Conservation (phyloP, 2,329 filamentous ascomycete genomes). For the Didymosphaeria variabile region DNA sequence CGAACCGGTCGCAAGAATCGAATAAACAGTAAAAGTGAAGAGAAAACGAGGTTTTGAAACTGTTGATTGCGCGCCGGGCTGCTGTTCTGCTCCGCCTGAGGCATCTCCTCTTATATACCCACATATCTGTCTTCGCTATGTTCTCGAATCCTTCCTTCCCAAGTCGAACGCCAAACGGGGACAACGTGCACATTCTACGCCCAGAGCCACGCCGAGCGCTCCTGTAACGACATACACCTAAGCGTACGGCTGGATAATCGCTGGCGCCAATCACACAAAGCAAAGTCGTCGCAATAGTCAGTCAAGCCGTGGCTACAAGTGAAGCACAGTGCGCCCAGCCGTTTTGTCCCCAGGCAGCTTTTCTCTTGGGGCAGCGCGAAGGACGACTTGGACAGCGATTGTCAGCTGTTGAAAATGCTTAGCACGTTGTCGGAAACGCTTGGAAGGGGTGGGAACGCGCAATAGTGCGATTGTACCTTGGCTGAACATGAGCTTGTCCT, state of each 20-base stretch:
- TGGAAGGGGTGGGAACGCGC: neutral
- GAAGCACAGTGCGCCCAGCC: neutral
- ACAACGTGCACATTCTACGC: neutral
- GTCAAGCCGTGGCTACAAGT: neutral
- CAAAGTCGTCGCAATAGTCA: neutral
- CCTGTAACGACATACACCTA: neutral
- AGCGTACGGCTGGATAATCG: neutral
- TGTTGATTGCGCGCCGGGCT: conserved; percentile 6
- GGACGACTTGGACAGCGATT: neutral
- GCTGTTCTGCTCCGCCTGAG: neutral
- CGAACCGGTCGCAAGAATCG: conserved; percentile 9
- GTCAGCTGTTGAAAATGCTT: conserved; percentile 7
- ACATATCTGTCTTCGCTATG: neutral
- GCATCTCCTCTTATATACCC: neutral
- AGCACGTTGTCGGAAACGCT: neutral
- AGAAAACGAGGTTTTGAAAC: neutral
- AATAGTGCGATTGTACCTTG: neutral
- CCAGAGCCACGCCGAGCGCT: neutral
- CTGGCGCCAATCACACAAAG: neutral
- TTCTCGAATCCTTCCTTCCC: neutral
- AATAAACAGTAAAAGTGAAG: neutral
- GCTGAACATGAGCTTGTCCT: neutral
- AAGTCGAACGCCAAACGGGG: neutral
- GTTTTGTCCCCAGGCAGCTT: conserved; percentile 4
- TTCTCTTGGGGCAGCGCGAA: conserved; percentile 4